Percentiles rank a stretch among this genome's conserved stretches.
These are phyloP conservation scores for Chlorella sp. DNA, from an alignment of 139 green algal species.

Conservation along the genomic window DNA sequence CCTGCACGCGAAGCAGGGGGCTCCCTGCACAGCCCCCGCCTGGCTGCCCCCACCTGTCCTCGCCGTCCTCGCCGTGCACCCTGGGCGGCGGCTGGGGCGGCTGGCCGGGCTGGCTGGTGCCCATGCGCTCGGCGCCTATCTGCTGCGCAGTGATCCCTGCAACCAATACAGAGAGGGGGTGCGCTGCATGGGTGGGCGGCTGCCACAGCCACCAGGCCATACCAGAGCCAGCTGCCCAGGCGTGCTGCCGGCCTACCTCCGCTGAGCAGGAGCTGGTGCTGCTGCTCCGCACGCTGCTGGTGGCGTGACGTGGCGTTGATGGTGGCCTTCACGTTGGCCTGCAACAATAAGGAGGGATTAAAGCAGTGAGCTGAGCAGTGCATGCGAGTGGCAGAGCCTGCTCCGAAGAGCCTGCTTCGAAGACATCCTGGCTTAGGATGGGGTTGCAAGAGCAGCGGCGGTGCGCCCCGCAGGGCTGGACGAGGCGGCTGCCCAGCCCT, in stretches of 20 bases:
- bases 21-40: neutral
- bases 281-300: conserved; percentile 12
- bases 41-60: conserved; percentile 34
- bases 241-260: neutral
- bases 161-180: neutral
- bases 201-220: neutral
- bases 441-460: no score
- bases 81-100: neutral
- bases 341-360: no score
- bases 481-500: no score
- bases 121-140: conserved; percentile 43
- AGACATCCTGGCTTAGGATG: no score
- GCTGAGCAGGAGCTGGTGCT: neutral
- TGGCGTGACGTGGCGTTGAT: conserved; percentile 22
- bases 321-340: conserved; percentile 37
- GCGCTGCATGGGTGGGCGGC: neutral
- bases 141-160: conserved; percentile 27
- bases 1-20: neutral
- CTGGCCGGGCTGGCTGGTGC: conserved; percentile 44
- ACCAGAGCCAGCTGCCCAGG: neutral
- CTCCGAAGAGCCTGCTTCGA: no score
- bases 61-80: conserved; percentile 49
- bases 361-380: no score
- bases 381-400: no score
- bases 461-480: no score